phyloP scores from a whole-genome alignment of 768 basidiomycete genomes.

The Auricularia auricula-judae region DNA sequence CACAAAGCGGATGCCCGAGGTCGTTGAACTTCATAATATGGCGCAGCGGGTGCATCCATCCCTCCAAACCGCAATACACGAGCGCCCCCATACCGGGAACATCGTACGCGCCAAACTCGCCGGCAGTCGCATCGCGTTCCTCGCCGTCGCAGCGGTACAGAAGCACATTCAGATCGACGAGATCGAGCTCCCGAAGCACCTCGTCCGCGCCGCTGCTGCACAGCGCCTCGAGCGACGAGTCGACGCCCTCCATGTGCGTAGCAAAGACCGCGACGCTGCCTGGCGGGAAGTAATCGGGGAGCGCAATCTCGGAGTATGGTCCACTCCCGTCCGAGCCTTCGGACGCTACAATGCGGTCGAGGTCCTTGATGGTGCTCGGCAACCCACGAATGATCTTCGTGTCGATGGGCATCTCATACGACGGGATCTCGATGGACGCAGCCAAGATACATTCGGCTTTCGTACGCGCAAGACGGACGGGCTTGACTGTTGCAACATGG shows the following conservation, averaged over 20 bases:
- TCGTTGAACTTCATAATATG: constrained; percentile 86
- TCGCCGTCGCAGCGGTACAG: constrained; percentile 86
- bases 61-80: constrained; percentile 90
- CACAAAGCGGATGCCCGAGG: constrained; percentile 84
- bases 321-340: constrained; percentile 57
- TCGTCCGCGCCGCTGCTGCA: constrained; percentile 62
- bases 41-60: constrained; percentile 88
- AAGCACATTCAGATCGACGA: constrained; percentile 81
- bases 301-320: constrained; percentile 62
- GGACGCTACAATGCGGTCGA: constrained; percentile 45
- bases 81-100: constrained; percentile 65
- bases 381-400: constrained; percentile 55
- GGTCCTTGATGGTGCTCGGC: constrained; percentile 53
- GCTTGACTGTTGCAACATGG: constrained; percentile 44
- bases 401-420: constrained; percentile 44
- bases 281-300: constrained; percentile 90
- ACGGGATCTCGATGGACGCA: constrained; percentile 56
- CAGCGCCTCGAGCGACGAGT: constrained; percentile 57
- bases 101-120: constrained; percentile 72
- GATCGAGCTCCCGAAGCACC: constrained; percentile 60
- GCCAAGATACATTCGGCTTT: constrained; percentile 75
- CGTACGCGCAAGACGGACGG: constrained; percentile 73
- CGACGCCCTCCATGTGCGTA: constrained; percentile 69
- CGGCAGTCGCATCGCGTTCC: constrained; percentile 79
- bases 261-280: constrained; percentile 90